Evolutionary conservation across 2,329 filamentous ascomycete genomes (phyloP), one percentile per base, ranked within the genome.

Genomic region (Akanthomyces dipterigenus): DNA sequence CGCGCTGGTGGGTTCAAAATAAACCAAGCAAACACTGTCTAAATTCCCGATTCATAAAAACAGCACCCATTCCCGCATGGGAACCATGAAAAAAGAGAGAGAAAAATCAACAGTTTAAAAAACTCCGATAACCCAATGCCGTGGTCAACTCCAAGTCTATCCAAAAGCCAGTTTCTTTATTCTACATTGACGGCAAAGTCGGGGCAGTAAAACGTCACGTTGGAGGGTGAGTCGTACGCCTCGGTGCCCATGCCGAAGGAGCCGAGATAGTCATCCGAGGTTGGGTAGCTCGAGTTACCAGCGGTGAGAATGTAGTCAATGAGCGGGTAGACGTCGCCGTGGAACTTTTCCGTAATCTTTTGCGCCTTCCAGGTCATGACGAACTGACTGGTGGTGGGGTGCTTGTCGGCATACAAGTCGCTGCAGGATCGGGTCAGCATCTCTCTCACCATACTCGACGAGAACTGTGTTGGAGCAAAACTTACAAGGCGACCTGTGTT

Each of bases 211-310:
- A 84, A 82, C 1, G 81, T 84, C 55, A 82, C 80, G 43, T 76
- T 77, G 4, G 68, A 65, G 26, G 67, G 61, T 8, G 76, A 71
- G 6, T 70, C 77, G 68, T 79, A 80, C 0, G 80, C 74, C 67
- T 84, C 82, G 16, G 78, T 77, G 24, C 82, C 82, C 64, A 84
- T 79, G 50, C 74, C 74, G 65, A 83, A 71, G 64, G 82, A 80
- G 22, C 81, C 81, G 20, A 84, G 68, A 67, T 81, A 83, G 65
- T 81, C 77, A 12, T 38, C n/a, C 63, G 68, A 63, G 0, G 68
- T 71, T 11, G 79, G 79, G 64, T 73, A 78, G 38, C 70, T 63
- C 12, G 68, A 58, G 4, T 72, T 68, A 28, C 70, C 65, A 58
- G 75, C 62, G 5, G 65, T 65, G 34, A 77, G 68, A 3, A 80